Evolutionary conservation across 495 filamentous ascomycete genomes (phyloP), one percentile per base, ranked within the genome.

Genomic region (Aspergillus sclerotioniger): DNA sequence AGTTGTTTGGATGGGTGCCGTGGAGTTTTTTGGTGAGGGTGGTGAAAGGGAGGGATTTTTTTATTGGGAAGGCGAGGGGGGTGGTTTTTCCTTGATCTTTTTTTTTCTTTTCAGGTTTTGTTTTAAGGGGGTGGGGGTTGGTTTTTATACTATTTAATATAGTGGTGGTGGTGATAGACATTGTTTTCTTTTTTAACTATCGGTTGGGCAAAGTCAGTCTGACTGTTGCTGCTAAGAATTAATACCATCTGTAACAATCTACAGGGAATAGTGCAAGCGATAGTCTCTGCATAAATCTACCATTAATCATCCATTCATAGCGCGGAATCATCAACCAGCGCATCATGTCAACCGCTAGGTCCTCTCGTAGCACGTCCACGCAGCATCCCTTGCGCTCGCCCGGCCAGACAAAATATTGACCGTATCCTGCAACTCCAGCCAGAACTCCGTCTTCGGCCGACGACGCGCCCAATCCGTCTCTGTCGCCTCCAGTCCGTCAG

Each of bases 381-480:
- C 65, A 13, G 28, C n/a, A 53, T 61, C 52, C 29, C 51, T 28
- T 20, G 21, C 33, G 51, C 48, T 54, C 13, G 84, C 83, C 47
- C 92, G 79, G 3, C 91, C 94, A 37, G 88, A 90, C 31, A 99
- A 71, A 10, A 87, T 87, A 71, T 98, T 89, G 3, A 96, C 92
- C 35, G 90, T 85, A 20, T 85, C 77, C 76, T 91, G 92, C 66
- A 95, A 75, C 25, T 80, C 78, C 50, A 91, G 73, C 95, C 95
- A 99, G 72, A 89, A 92, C 57, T 92, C 91, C 5, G 84, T 68
- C 73, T 85, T 91, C 21, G 95, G 95, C 45, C 95, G 81, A 47
- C 95, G 79, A 63, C 92, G 88, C 57, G 82, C 79, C 95, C 95
- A 99, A 76, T 98, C 92, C 15, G 95, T 99, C 68, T 94, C 92